Evolutionary conservation across 2,329 filamentous ascomycete species (phyloP), one percentile per base, ranked within the genome.

Genomic region (Pyrenophora tritici-repentis): DNA sequence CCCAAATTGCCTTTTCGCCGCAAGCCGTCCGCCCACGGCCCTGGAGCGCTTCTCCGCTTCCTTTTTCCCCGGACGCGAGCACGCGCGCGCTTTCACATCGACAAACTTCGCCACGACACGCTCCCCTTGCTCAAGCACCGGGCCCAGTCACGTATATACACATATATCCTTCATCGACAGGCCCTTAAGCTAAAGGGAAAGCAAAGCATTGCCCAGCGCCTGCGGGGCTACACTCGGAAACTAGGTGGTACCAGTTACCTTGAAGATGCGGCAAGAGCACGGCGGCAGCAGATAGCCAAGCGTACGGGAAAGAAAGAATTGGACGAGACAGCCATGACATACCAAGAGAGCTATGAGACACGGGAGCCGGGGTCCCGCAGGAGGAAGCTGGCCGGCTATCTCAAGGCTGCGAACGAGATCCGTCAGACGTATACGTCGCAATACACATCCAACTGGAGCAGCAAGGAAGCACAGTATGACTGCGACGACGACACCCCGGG

Each of bases 71-170:
- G n/a, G 78, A 80, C 60, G 76, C 82, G 55, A 83, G 83, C 70
- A 56, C 83, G 81, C 61, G 86, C 86, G 63, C 85, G 84, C 68
- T 83, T 86, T 53, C 83, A 82, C 55, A 78, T 94, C 46, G 81
- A 86, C 62, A 78, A 81, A 59, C 85, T 96, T 71, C 89, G 85
- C 56, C 83, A 90, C 81, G 85, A 91, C 63, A 89, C 84, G 4
- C 74, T 96, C 18, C 89, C 90, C 10, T 77, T 80, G 42, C 81
- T 90, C 63, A 89, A 87, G 66, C 84, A 87, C 68, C 80, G 82
- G 45, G 76, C 90, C 7, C 91, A 96, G 74, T 86, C 86, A 32
- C 84, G 86, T 48, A 85, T 96, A 58, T 95, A 94, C 70, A 82
- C 81, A 38, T 89, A 87, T 57, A 80, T 95, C 49, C 77, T 92